These are phyloP conservation scores for Pythium phragmiticola DNA, from an alignment of 352 stramenopile genomes.

Conservation along the genomic window DNA sequence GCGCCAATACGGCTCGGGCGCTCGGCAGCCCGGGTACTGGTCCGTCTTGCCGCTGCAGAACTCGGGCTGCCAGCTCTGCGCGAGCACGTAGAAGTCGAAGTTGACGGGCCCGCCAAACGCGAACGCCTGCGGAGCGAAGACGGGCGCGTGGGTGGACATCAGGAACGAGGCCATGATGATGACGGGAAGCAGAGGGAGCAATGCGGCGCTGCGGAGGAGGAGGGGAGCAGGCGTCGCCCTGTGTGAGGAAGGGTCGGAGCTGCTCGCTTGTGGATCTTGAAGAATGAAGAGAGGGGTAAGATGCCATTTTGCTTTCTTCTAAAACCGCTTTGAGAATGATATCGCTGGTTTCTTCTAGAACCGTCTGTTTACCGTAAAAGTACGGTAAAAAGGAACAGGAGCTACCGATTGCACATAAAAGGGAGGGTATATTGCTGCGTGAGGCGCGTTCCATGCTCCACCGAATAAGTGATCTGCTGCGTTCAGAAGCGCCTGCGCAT, in stretches of 20 bases:
- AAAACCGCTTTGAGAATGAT: constrained; percentile 25
- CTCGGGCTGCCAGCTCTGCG: constrained; percentile 88
- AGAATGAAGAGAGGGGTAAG: constrained; percentile 1
- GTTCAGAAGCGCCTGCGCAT: constrained; percentile 11
- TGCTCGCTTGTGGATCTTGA: constrained; percentile 2
- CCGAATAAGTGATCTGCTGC: too few species aligned
- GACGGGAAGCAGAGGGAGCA: background rate
- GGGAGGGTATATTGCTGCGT: too few species aligned
- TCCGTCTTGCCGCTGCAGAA: constrained; percentile 70
- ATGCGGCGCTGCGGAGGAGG: constrained; percentile 3
- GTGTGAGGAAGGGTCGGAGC: background rate
- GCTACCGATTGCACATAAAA: too few species aligned
- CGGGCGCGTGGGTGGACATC: constrained; percentile 3
- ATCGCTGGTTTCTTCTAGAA: constrained; percentile 5
- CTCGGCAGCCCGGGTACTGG: constrained; percentile 66
- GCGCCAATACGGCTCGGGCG: constrained; percentile 70
- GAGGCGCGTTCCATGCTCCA: too few species aligned
- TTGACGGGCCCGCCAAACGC: constrained; percentile 9
- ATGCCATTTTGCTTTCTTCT: constrained; percentile 5
- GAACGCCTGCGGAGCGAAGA: constrained; percentile 17
- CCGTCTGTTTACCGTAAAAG: constrained; percentile 1
- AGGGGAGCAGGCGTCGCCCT: background rate
- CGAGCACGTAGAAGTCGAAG: constrained; percentile 90
- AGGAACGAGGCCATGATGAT: background rate
- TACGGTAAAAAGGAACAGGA: too few species aligned